A percentile compares a stretch with the other conserved stretches of the same genome.
Conservation (phyloP, 78 protist genomes). For the Dictyostelium brefeldianum region DNA sequence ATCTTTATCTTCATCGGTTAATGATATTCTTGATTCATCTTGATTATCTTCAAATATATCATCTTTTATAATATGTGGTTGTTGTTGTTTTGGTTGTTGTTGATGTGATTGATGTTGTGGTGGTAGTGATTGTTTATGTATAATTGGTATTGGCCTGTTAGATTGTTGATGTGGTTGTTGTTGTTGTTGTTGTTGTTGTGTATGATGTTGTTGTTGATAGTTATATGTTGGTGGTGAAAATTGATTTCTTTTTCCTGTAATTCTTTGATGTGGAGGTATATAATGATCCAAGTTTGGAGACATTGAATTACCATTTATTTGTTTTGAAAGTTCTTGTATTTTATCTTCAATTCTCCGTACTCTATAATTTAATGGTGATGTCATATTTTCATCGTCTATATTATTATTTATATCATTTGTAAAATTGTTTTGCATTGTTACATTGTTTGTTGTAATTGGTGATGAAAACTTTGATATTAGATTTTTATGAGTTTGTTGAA, state of each 20-base stretch:
- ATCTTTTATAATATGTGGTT: neutral
- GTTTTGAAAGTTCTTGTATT: neutral
- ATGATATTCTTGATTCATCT: neutral
- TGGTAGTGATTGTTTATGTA: neutral
- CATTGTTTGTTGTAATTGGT: neutral
- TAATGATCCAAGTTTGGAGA: neutral
- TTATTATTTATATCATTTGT: neutral
- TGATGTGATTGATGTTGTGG: neutral
- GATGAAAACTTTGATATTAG: neutral
- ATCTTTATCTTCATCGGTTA: slow-evolving; percentile 10
- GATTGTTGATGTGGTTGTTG: neutral
- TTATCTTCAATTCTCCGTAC: neutral
- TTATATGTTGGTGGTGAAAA: neutral
- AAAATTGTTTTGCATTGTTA: neutral
- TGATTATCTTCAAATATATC: neutral
- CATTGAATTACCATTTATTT: neutral
- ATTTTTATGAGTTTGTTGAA: neutral
- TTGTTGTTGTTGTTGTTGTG: neutral
- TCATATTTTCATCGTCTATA: too few relatives aligned
- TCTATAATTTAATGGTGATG: neutral
- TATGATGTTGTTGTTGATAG: neutral
- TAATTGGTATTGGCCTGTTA: neutral
- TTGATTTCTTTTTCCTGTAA: too few relatives aligned
- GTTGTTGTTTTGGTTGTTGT: slow-evolving; percentile 2
- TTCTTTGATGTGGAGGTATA: too few relatives aligned